A percentile compares a stretch with the other conserved stretches of the same genome.
phyloP scores from a whole-genome alignment of 202 grass and related monocot genomes.

The Alloteropsis angusta region DNA sequence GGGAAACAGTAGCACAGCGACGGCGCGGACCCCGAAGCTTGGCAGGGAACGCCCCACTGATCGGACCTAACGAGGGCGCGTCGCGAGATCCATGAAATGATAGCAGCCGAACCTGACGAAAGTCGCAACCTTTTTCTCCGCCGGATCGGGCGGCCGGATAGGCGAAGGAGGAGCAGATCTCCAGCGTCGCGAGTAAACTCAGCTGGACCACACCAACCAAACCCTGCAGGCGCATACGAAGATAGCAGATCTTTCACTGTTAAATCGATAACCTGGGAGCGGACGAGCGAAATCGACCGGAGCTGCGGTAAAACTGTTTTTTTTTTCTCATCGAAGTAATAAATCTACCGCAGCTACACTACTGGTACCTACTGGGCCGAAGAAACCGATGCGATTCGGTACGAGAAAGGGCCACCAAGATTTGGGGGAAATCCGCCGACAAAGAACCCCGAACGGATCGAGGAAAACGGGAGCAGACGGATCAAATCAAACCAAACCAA shows the following conservation, averaged over 20 bases:
- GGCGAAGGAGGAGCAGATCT: conserved; percentile 6
- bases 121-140: conserved; percentile 1
- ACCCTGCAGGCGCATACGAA: not conserved
- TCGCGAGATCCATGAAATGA: conserved; percentile 50
- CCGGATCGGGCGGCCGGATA: not conserved
- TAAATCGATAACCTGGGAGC: conserved; percentile 11
- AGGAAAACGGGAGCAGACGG: not conserved
- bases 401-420: conserved; percentile 2
- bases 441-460: conserved; percentile 12
- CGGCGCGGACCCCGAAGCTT: not conserved
- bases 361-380: not conserved
- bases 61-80: not conserved
- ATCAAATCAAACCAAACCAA: conserved; percentile 33
- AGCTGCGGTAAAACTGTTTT: not conserved
- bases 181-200: conserved; percentile 11
- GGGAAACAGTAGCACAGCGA: conserved; percentile 26
- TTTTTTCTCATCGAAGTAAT: not conserved
- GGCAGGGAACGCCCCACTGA: not conserved
- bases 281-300: not conserved
- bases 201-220: not conserved
- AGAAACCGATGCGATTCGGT: conserved; percentile 27
- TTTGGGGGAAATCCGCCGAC: conserved; percentile 7
- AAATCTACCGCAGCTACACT: conserved; percentile 16
- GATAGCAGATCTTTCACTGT: conserved; percentile 20
- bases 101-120: conserved; percentile 13